phyloP scores from a whole-genome alignment of 768 basidiomycete species.

The Trametes cingulata region DNA sequence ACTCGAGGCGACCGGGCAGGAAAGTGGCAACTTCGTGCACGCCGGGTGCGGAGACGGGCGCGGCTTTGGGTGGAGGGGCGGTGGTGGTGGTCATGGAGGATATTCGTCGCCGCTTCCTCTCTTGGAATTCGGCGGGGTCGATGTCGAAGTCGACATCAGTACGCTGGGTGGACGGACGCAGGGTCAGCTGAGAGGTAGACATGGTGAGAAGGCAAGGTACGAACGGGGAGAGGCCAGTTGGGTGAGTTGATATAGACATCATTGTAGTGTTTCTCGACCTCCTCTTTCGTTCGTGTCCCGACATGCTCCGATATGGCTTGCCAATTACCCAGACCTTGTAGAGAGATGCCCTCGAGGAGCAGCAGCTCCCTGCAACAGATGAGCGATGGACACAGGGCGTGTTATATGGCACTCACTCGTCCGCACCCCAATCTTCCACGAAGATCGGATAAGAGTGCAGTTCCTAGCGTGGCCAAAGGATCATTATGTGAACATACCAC shows the following conservation, averaged over 20 bases:
- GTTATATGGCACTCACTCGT: slow-evolving; percentile 65
- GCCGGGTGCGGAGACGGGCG: slow-evolving; percentile 86
- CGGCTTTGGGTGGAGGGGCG: slow-evolving; percentile 62
- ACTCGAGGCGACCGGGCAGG: slow-evolving; percentile 96
- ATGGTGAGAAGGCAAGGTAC: slow-evolving; percentile 28
- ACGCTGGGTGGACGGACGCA: slow-evolving; percentile 15
- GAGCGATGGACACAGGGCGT: background rate
- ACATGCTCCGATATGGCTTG: slow-evolving; percentile 93
- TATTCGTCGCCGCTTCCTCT: slow-evolving; percentile 86
- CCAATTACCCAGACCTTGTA: slow-evolving; percentile 95
- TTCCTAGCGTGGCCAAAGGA: slow-evolving; percentile 53
- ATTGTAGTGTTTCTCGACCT: slow-evolving; percentile 89
- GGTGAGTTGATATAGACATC: slow-evolving; percentile 77
- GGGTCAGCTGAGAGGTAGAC: slow-evolving; percentile 17
- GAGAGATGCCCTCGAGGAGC: slow-evolving; percentile 82
- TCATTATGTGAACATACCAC: slow-evolving; percentile 2
- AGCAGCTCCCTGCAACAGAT: slow-evolving; percentile 71
- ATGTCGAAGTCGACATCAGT: slow-evolving; percentile 67
- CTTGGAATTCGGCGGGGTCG: slow-evolving; percentile 82
- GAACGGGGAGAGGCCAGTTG: slow-evolving; percentile 79
- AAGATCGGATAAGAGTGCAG: slow-evolving; percentile 97
- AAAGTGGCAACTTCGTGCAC: slow-evolving; percentile 91
- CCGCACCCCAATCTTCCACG: slow-evolving; percentile 93
- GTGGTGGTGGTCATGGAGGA: slow-evolving; percentile 68
- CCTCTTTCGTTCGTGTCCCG: slow-evolving; percentile 91